Evolutionary conservation across 2,329 filamentous ascomycete genomes (phyloP).

Genomic region (Hirsutella thompsonii): DNA sequence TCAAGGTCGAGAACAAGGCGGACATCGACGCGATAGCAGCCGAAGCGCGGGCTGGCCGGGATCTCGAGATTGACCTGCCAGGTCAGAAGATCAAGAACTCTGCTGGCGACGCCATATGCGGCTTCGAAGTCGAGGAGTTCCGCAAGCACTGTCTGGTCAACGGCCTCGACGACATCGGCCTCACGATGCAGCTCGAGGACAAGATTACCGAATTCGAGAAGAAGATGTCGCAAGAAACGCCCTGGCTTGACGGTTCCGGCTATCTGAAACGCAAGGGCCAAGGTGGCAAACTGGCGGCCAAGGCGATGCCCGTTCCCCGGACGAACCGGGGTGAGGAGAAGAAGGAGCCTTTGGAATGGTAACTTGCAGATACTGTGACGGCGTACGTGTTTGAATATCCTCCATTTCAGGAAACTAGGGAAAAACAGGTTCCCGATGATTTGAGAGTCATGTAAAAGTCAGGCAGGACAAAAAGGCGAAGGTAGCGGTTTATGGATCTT

Average conservation of each 20-base stretch:
- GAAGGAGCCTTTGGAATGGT: slow-evolving; percentile 79
- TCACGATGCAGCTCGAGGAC: slow-evolving; percentile 85
- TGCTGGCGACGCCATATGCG: slow-evolving; percentile 58
- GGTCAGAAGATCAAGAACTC: slow-evolving; percentile 72
- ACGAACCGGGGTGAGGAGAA: slow-evolving; percentile 80
- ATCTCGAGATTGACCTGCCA: slow-evolving; percentile 81
- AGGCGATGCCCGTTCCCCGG: slow-evolving; percentile 62
- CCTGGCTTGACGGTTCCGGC: slow-evolving; percentile 80
- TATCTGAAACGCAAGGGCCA: slow-evolving; percentile 50
- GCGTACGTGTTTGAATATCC: background rate
- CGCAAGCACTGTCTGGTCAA: slow-evolving; percentile 89
- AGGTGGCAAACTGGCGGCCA: slow-evolving; percentile 41
- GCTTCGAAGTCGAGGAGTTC: slow-evolving; percentile 86
- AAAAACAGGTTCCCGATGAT: background rate
- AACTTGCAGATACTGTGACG: background rate
- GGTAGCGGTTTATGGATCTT: background rate
- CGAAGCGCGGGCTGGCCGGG: slow-evolving; percentile 66
- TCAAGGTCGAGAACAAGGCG: slow-evolving; percentile 56
- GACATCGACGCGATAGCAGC: slow-evolving; percentile 58
- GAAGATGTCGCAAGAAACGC: slow-evolving; percentile 63
- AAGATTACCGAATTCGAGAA: slow-evolving; percentile 78
- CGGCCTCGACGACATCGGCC: slow-evolving; percentile 86
- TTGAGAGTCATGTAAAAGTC: background rate
- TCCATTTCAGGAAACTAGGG: background rate
- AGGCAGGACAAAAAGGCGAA: background rate